Conservation (phyloP, 2,329 filamentous ascomycete genomes). For the Cladosporium sp. region DNA sequence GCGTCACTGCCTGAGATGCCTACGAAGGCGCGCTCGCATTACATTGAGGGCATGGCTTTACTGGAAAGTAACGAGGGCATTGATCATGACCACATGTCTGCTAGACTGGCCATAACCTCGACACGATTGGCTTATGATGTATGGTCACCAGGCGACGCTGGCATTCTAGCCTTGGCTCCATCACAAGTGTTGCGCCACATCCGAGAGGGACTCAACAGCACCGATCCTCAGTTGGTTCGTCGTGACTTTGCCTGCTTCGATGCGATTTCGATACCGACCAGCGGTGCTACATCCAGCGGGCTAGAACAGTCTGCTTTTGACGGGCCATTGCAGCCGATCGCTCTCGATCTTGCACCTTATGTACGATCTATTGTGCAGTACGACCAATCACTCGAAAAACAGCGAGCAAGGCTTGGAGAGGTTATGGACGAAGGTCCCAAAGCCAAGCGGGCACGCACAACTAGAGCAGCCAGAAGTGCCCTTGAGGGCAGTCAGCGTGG, state of each 20-base stretch:
- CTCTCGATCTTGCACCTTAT: slow-evolving; percentile 79
- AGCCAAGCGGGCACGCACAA: slow-evolving; percentile 62
- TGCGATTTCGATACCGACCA: slow-evolving; percentile 41
- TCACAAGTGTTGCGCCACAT: not conserved
- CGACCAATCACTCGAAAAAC: slow-evolving; percentile 66
- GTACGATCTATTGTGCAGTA: slow-evolving; percentile 79
- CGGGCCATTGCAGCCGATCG: slow-evolving; percentile 61
- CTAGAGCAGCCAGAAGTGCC: slow-evolving; percentile 70
- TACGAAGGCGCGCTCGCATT: slow-evolving; percentile 51
- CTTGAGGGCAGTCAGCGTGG: slow-evolving; percentile 63
- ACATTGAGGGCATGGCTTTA: slow-evolving; percentile 50
- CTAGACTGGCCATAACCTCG: slow-evolving; percentile 13
- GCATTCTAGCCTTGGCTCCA: not conserved
- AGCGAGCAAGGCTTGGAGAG: slow-evolving; percentile 60
- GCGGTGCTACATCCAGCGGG: slow-evolving; percentile 31
- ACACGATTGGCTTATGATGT: not conserved
- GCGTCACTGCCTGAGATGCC: slow-evolving; percentile 57
- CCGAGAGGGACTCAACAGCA: slow-evolving; percentile 17
- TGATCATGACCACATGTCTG: slow-evolving; percentile 41
- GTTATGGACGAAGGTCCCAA: slow-evolving; percentile 52
- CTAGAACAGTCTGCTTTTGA: slow-evolving; percentile 74
- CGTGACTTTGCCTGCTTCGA: slow-evolving; percentile 49
- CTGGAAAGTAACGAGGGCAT: slow-evolving; percentile 48
- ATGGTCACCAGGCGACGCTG: not conserved
- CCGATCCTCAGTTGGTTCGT: slow-evolving; percentile 26